Percentiles rank a stretch among this genome's conserved stretches.
Evolutionary conservation across 257 asterid genomes (phyloP).

Genomic region (Fraxinus anomala): DNA sequence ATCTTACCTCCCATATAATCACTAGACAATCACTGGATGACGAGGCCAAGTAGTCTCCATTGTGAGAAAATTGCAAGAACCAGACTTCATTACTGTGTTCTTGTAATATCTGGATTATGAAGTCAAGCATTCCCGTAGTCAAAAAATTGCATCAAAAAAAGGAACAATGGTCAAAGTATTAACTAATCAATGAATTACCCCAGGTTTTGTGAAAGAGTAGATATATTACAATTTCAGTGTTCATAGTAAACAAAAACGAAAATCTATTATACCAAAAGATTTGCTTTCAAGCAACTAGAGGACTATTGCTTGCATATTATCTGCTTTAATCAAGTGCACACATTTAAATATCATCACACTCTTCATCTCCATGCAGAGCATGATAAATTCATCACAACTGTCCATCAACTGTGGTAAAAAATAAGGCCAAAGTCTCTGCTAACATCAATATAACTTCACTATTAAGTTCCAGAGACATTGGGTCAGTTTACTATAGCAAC

Average conservation of each 20-base stretch:
- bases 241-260: background rate
- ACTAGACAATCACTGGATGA: constrained; percentile 66
- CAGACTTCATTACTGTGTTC: constrained; percentile 76
- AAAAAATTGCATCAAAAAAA: constrained; percentile 22
- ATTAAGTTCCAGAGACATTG: background rate
- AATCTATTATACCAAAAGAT: background rate
- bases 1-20: constrained; percentile 79
- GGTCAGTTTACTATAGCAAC: background rate
- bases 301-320: background rate
- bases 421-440: background rate
- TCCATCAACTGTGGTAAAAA: background rate
- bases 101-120: constrained; percentile 51
- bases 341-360: background rate
- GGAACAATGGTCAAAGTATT: constrained; percentile 15
- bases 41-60: constrained; percentile 80
- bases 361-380: background rate
- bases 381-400: background rate
- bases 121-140: background rate
- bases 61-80: constrained; percentile 81
- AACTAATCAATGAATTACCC: background rate
- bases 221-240: background rate
- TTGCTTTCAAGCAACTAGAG: background rate
- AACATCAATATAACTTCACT: background rate
- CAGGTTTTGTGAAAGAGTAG: background rate
- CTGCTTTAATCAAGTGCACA: background rate